phyloP scores from a whole-genome alignment of 2,329 filamentous ascomycete species.

The Alternaria triticimaculans region DNA sequence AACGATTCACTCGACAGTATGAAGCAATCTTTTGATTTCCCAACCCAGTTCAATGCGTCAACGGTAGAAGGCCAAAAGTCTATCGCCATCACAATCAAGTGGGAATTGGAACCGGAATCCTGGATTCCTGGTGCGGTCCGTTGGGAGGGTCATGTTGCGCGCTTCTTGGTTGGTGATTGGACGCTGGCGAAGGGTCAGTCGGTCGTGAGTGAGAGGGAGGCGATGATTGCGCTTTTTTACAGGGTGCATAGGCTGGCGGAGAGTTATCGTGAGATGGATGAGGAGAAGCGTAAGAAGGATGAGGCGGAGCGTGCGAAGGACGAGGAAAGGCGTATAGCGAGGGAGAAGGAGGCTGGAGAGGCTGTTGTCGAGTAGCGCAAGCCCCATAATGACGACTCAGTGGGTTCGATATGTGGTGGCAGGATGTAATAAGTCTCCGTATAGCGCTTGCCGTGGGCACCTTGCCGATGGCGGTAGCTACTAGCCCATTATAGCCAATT shows the following conservation, averaged over 20 bases:
- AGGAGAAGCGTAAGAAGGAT: background rate
- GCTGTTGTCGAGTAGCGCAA: background rate
- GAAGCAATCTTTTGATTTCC: background rate
- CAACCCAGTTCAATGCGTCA: background rate
- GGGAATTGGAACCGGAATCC: background rate
- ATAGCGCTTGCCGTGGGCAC: no score
- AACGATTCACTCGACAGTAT: background rate
- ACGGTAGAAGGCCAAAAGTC: background rate
- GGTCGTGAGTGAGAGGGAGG: background rate
- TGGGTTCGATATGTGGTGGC: accelerated
- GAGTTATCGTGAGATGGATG: background rate
- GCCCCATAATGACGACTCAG: background rate
- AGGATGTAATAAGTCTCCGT: accelerated
- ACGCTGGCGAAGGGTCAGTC: background rate
- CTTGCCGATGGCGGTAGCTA: background rate
- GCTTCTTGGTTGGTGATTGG: background rate
- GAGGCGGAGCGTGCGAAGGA: background rate
- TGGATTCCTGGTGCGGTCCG: background rate
- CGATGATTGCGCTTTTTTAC: background rate
- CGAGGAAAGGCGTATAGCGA: background rate
- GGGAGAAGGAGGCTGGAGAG: background rate
- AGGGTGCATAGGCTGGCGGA: background rate
- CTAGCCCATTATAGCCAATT: accelerated
- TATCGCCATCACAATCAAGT: background rate
- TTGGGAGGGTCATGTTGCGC: background rate